These are phyloP conservation scores for Claviceps lovelessii DNA, from an alignment of 2,329 filamentous ascomycete genomes.

Conservation along the genomic window DNA sequence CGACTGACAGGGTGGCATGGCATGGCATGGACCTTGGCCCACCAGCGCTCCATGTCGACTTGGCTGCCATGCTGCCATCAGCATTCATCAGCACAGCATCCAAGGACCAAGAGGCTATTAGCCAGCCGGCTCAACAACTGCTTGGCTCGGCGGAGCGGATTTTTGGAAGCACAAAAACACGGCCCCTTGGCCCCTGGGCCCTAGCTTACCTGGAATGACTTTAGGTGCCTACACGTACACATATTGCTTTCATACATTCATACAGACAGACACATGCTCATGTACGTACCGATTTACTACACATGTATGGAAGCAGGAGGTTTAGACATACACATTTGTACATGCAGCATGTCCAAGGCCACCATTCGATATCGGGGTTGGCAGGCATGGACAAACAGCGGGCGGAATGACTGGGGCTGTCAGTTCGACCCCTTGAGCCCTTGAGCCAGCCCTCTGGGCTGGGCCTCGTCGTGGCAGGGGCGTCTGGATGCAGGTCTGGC, in stretches of 20 bases:
- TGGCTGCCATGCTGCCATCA: neutral
- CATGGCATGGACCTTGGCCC: neutral
- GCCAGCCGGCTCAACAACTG: neutral
- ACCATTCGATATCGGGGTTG: neutral
- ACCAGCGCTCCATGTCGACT: neutral
- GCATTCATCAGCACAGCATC: neutral
- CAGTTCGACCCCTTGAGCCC: neutral
- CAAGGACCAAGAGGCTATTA: neutral
- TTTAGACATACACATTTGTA: too few relatives aligned
- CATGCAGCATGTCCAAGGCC: neutral
- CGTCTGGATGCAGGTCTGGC: slow-evolving; percentile 3
- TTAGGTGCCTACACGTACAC: too few relatives aligned
- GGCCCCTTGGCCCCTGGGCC: slow-evolving; percentile 4
- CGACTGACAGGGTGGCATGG: slow-evolving; percentile 1
- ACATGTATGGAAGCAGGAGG: too few relatives aligned
- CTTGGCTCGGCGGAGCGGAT: slow-evolving; percentile 1
- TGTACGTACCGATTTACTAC: too few relatives aligned
- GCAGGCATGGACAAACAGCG: neutral
- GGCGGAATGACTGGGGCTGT: neutral
- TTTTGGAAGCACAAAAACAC: neutral
- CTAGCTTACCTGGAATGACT: neutral
- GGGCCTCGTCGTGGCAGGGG: neutral
- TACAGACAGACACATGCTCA: too few relatives aligned
- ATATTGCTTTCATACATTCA: too few relatives aligned
- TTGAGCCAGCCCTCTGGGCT: neutral